Conservation (phyloP, 768 basidiomycete species). For the Daedaleopsis sinensis region DNA sequence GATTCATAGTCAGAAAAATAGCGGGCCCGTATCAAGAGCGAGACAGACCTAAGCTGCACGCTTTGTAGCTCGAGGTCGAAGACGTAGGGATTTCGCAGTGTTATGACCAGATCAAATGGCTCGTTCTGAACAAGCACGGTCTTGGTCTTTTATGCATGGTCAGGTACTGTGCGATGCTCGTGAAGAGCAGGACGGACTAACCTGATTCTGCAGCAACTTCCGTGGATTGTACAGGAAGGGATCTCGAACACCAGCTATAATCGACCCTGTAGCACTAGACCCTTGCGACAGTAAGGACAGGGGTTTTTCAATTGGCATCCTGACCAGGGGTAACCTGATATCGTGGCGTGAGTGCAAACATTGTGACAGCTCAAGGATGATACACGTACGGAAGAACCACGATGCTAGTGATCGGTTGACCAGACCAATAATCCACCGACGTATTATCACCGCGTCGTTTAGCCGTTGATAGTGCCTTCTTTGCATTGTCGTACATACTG, state of each 20-base stretch:
- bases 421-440: slow-evolving; percentile 85
- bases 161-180: slow-evolving; percentile 4
- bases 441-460: slow-evolving; percentile 75
- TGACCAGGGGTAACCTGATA: slow-evolving; percentile 67
- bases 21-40: slow-evolving; percentile 13
- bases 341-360: not conserved
- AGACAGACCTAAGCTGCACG: slow-evolving; percentile 72
- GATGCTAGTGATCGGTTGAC: slow-evolving; percentile 77
- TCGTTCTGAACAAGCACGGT: slow-evolving; percentile 82
- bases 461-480: slow-evolving; percentile 72
- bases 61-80: slow-evolving; percentile 90
- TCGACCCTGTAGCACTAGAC: slow-evolving; percentile 39
- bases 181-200: slow-evolving; percentile 32
- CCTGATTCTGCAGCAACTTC: slow-evolving; percentile 58
- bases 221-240: slow-evolving; percentile 95
- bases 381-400: slow-evolving; percentile 71
- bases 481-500: slow-evolving; percentile 72
- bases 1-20: not conserved
- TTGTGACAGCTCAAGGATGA: slow-evolving; percentile 10
- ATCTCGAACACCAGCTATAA: slow-evolving; percentile 64
- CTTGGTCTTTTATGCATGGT: slow-evolving; percentile 46
- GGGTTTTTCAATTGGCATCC: slow-evolving; percentile 75
- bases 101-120: slow-evolving; percentile 76
- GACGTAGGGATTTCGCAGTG: slow-evolving; percentile 88
- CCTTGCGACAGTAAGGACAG: slow-evolving; percentile 52